Evolutionary conservation across 73 alveolate genomes (phyloP), one percentile per base, ranked within the genome.

Genomic region (Paramecium tetraurelia): DNA sequence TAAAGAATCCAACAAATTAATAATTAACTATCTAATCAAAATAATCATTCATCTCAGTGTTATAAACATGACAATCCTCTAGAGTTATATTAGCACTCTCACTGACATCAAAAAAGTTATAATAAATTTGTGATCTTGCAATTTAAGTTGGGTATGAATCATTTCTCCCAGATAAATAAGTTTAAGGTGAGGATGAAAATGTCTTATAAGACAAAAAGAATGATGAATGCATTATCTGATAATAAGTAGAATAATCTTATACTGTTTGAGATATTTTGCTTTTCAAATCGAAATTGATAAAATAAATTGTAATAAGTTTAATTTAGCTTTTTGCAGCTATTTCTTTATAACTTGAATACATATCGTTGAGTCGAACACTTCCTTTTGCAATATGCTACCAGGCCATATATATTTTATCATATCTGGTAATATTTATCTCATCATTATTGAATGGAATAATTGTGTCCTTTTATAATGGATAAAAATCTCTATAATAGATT

Each of bases 401-500:
- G 9, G 84, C 84, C 21, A 63, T 63, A 63, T 63, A 63, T 33
- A 72, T 72, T 2, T 72, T 36, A 72, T 72, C 86, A 72, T 72
- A 38, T 40, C 59, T 72, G 7, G 40, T 36, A 14, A 72, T 7
- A 72, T 72, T 72, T 4, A 72, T 72, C n/a, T 7, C 12, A 31
- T 14, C 31, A 36, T 72, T 21, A 36, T 72, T 72, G 18, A 36
- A 16, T 35, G 33, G 36, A 10, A 72, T 72, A 5, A 72, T 72
- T 72, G 59, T 35, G 16, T 72, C 86, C 2, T 72, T 29, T 29
- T 20, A 29, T 1, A 36, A 8, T 5, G 57, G 57, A 72, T 72
- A 72, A 38, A 72, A 72, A 11, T 72, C 86, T 72, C 86, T 72
- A 38, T 72, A 72, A 36, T 35, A 72, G 16, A 72, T 72, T 16